Base-by-base conservation (phyloP, 1,139 yeast genomes). In the Hyphopichia wangnamkhiaoensis region DNA sequence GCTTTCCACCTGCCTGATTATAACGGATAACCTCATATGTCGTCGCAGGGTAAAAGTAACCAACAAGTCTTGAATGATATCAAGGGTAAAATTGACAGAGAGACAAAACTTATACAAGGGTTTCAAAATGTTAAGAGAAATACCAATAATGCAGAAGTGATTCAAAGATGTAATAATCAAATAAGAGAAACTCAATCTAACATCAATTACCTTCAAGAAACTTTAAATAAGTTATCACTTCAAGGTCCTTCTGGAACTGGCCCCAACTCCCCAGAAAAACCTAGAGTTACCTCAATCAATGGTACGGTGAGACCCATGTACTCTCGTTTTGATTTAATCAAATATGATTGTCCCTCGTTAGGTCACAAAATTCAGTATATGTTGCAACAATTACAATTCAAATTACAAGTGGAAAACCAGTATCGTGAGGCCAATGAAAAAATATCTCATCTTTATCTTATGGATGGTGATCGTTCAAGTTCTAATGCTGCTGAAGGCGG, bases 321-420 rank as follows among this genome's bases (percentile, higher is more conserved):
- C 54, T 79, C 91, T 0, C 71, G 88, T 27, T 68, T 91, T 52
- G 98, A 93, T 59, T 70, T 93, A 44, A 77, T 89, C 59, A 90
- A 90, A 53, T 90, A 89, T 58, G 97, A 93, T 53, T 88, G 96
- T 51, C 96, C 97, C 1, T 87, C 95, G 1, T 69, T 93, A 52
- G 96, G 97, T n/a, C 96, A 93, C 54, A 80, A 94, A 48, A 93
- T 93, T 54, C 96, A 89, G 61, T 84, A 87, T 53, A 91, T 93
- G 98, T 74, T 93, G 41, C 97, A 90, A 63, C 95, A 90, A 60
- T 72, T 93, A 41, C 96, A 90, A 58, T 90, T 91, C 63, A 93
- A 93, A 62, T 73, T 91, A 37, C 94, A 91, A 56, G 95, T 93
- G 31, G 98, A 93, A 62, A 82, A 87, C 54, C 95, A 93, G 63